Evolutionary conservation across 2,329 filamentous ascomycete genomes (phyloP).

Genomic region (Fusarium clavum): DNA sequence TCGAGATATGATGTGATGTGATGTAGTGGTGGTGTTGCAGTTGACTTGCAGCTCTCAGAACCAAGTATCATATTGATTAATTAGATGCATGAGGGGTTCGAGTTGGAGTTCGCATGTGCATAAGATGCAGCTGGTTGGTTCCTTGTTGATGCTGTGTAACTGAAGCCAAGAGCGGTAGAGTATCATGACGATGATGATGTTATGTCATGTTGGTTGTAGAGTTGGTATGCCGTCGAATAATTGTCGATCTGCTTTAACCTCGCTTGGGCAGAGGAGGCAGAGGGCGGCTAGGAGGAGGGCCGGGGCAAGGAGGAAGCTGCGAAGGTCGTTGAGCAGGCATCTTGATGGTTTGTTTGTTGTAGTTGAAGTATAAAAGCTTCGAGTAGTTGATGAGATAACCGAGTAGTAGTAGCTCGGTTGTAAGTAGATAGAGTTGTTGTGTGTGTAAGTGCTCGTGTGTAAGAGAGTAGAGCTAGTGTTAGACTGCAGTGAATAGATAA

Average conservation of each 20-base stretch:
- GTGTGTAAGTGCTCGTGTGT: constrained; percentile 27
- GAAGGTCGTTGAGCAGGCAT: constrained; percentile 72
- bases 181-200: constrained; percentile 12
- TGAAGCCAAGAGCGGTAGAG: constrained; percentile 23
- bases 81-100: constrained; percentile 38
- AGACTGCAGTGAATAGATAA: constrained; percentile 31
- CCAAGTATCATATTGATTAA: constrained; percentile 31
- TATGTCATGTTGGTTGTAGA: not conserved
- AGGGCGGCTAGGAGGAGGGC: constrained; percentile 72
- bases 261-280: constrained; percentile 74
- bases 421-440: constrained; percentile 19
- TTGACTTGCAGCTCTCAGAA: constrained; percentile 37
- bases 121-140: constrained; percentile 36
- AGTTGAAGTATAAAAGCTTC: constrained; percentile 27
- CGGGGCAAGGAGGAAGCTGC: constrained; percentile 75
- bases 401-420: constrained; percentile 41
- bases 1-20: not conserved
- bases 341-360: constrained; percentile 43
- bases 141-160: constrained; percentile 32
- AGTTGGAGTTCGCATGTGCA: constrained; percentile 39
- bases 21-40: constrained; percentile 8
- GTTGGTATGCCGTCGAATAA: constrained; percentile 9
- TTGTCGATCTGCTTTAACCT: constrained; percentile 54
- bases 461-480: constrained; percentile 12
- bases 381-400: constrained; percentile 34